Evolutionary conservation across 768 basidiomycete species (phyloP).

Genomic region (Neoboletus brunneissimus): DNA sequence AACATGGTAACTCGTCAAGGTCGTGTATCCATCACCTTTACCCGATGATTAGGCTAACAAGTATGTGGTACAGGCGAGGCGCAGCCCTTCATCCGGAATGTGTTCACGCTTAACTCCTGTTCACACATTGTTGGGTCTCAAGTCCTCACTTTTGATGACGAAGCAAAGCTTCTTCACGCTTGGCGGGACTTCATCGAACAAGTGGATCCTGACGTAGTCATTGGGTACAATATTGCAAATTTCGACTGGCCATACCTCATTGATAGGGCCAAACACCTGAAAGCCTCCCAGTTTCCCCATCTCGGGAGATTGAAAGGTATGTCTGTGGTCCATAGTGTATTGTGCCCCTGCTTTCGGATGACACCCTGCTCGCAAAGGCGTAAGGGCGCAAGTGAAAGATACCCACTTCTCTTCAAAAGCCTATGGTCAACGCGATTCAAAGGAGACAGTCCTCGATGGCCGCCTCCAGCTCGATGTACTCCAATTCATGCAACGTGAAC

Average conservation of each 20-base stretch:
- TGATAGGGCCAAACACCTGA: constrained; percentile 85
- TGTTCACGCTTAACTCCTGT: constrained; percentile 94
- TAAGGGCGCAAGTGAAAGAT: constrained; percentile 78
- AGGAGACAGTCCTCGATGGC: constrained; percentile 87
- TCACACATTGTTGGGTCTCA: constrained; percentile 97
- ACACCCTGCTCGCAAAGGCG: constrained; percentile 42
- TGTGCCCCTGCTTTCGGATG: neutral
- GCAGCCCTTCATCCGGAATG: constrained; percentile 92
- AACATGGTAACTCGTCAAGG: constrained; percentile 99
- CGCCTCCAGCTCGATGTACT: constrained; percentile 93
- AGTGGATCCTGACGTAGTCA: constrained; percentile 93
- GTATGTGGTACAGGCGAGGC: constrained; percentile 64
- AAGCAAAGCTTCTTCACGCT: constrained; percentile 66
- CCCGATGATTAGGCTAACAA: constrained; percentile 2
- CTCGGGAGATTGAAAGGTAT: constrained; percentile 76
- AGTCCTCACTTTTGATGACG: constrained; percentile 79
- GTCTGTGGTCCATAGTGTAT: constrained; percentile 5
- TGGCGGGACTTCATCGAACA: constrained; percentile 90
- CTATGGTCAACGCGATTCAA: constrained; percentile 95
- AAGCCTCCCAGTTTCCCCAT: constrained; percentile 62
- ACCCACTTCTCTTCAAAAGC: constrained; percentile 99
- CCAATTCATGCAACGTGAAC: constrained; percentile 98
- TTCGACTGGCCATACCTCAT: constrained; percentile 98
- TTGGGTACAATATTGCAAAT: constrained; percentile 91
- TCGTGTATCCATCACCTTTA: constrained; percentile 27